phyloP scores from a whole-genome alignment of 1,284 basidiomycete species.

The Tremellales sp. region DNA sequence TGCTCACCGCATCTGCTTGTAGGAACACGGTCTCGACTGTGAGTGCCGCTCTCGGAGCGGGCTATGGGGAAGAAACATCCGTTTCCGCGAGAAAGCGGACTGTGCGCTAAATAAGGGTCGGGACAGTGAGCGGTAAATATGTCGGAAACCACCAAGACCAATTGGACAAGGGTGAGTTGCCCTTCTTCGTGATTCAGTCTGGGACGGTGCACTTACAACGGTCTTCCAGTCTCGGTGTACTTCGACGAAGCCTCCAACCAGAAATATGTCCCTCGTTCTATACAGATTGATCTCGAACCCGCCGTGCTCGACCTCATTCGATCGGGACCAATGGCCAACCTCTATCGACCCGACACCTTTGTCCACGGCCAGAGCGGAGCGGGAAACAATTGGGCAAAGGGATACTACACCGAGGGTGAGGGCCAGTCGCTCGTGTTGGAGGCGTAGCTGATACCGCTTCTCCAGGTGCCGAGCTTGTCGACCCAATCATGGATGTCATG shows the following conservation, averaged over 20 bases:
- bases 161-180: slow-evolving; percentile 34
- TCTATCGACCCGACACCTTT: slow-evolving; percentile 89
- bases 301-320: slow-evolving; percentile 72
- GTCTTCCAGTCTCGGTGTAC: slow-evolving; percentile 34
- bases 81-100: background rate
- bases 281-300: slow-evolving; percentile 87
- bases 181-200: background rate
- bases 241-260: slow-evolving; percentile 45
- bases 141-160: slow-evolving; percentile 39
- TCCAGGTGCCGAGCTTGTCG: slow-evolving; percentile 84
- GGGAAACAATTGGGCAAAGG: slow-evolving; percentile 86
- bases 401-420: slow-evolving; percentile 74
- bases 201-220: too few species aligned
- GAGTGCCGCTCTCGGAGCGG: too few species aligned
- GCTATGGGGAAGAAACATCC: background rate
- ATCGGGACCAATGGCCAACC: slow-evolving; percentile 53
- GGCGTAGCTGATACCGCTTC: background rate
- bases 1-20: slow-evolving; percentile 12
- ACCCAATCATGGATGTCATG: slow-evolving; percentile 71
- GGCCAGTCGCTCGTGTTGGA: too few species aligned
- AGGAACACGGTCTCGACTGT: slow-evolving; percentile 45
- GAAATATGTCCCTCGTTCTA: slow-evolving; percentile 83
- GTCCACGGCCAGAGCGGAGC: slow-evolving; percentile 69
- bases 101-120: background rate
- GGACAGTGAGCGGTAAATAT: slow-evolving; percentile 36